Conservation (phyloP, 108 stramenopile genomes). For the Nitzschia palea region DNA sequence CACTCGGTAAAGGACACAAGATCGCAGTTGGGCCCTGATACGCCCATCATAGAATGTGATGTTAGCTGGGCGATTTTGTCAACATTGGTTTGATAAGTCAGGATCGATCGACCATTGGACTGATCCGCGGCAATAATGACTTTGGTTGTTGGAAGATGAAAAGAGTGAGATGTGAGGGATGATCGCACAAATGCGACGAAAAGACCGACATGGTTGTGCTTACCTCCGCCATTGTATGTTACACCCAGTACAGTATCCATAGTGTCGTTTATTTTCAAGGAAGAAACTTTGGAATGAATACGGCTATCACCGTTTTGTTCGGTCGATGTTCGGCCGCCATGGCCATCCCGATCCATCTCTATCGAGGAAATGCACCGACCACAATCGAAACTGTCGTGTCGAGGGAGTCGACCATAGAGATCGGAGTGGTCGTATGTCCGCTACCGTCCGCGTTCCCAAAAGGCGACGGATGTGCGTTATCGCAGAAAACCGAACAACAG, state of each 20-base stretch:
- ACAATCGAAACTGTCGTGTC: conserved; percentile 4
- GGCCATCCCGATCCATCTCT: too few relatives aligned
- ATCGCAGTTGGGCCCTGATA: conserved; percentile 89
- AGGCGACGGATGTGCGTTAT: too few relatives aligned
- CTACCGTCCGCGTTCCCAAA: too few relatives aligned
- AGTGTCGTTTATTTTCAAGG: background rate
- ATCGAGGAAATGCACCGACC: conserved; percentile 2
- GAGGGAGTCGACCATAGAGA: too few relatives aligned
- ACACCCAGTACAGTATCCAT: conserved; percentile 91
- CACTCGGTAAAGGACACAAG: conserved; percentile 89
- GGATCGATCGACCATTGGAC: conserved; percentile 85
- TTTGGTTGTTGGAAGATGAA: conserved; percentile 10
- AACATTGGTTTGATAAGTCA: conserved; percentile 84
- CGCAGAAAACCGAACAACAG: too few relatives aligned
- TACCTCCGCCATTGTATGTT: conserved; percentile 81
- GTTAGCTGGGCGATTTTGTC: conserved; percentile 84
- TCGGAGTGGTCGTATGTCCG: too few relatives aligned
- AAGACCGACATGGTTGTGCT: conserved; percentile 16
- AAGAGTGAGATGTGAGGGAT: background rate
- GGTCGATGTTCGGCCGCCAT: background rate
- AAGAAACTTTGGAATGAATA: background rate
- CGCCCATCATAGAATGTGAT: conserved; percentile 82
- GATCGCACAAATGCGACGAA: background rate
- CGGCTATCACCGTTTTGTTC: background rate
- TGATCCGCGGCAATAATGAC: conserved; percentile 89